Evolutionary conservation across 768 basidiomycete genomes (phyloP), one percentile per base, ranked within the genome.

Genomic region (Crepidotus variabilis): DNA sequence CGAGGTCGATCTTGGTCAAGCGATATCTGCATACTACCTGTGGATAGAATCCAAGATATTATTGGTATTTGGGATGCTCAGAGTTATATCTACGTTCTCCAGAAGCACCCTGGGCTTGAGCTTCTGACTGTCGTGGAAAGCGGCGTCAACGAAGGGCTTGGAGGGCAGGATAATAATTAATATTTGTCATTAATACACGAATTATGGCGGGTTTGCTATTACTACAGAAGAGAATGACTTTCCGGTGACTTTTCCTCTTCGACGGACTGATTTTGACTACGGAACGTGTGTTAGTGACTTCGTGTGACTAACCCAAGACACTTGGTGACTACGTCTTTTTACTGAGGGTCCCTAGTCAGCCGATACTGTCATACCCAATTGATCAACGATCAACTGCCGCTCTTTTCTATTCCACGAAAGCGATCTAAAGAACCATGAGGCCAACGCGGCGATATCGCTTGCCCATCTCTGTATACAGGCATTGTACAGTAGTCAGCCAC

Each of bases 1-100:
- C 39, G 51, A 23, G 39, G 39, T 18, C 32, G 33, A 39, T 14
- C 39, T 14, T 43, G 39, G 39, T 43, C 39, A 3, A 28, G 18
- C 14, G 35, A n/a, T 9, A 34, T 39, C 51, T 36, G 18, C 9
- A 34, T 52, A 16, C 6, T 22, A 20, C 18, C 28, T 34, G 51
- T 34, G 33, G 32, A 23, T 18, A 52, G 24, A 16, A 52, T 52
- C 36, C 32, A 33, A 18, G 39, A 52, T 20, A 34, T 52, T 8
- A 34, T 52, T 34, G 51, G 51, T 13, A 18, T 52, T 39, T 52
- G 51, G 51, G 39, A 36, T 34, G 49, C 49, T 18, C 39, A 34
- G 51, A 22, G 39, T 36, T 52, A 34, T 34, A 52, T 18, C 35
- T 52, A 52, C 22, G 35, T 52, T 39, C 51, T 52, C 21, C 51